A percentile compares a stretch with the other conserved stretches of the same genome.
phyloP scores from a whole-genome alignment of 1,139 yeast genomes.

The Saccharomyces hybrid region DNA sequence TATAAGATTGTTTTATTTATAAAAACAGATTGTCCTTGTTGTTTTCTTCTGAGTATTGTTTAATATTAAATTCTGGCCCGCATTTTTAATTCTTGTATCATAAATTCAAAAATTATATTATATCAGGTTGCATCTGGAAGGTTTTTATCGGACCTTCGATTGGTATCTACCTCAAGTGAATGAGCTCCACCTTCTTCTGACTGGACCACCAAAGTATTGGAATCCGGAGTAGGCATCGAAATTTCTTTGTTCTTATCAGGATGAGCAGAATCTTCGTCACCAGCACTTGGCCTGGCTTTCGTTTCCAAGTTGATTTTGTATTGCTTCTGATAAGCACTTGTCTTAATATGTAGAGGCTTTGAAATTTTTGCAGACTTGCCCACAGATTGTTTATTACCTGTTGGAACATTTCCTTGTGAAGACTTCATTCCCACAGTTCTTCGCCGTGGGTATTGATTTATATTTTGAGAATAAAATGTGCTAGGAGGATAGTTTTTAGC shows the following conservation, averaged over 20 bases:
- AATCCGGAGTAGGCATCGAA: conserved; percentile 15
- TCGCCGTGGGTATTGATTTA: background rate
- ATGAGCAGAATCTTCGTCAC: conserved; percentile 2
- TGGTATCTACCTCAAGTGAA: background rate
- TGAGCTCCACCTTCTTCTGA: background rate
- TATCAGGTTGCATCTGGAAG: background rate
- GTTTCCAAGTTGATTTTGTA: conserved; percentile 1
- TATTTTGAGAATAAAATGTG: background rate
- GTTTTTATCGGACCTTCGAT: background rate
- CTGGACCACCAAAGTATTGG: conserved; percentile 8
- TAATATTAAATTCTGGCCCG: background rate
- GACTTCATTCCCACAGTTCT: background rate
- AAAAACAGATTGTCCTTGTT: conserved; percentile 1
- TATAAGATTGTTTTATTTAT: background rate
- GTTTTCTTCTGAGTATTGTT: background rate
- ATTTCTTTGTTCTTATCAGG: conserved; percentile 3
- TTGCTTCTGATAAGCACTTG: conserved; percentile 3
- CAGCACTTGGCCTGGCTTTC: conserved; percentile 3
- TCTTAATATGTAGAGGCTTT: conserved; percentile 3
- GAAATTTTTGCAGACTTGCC: background rate
- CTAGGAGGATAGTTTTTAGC: background rate
- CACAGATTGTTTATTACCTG: background rate
- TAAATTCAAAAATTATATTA: background rate
- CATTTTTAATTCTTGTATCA: background rate
- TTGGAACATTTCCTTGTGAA: background rate